Base-by-base conservation (phyloP, 441 rosid species). In the Eutrema salsugineum region DNA sequence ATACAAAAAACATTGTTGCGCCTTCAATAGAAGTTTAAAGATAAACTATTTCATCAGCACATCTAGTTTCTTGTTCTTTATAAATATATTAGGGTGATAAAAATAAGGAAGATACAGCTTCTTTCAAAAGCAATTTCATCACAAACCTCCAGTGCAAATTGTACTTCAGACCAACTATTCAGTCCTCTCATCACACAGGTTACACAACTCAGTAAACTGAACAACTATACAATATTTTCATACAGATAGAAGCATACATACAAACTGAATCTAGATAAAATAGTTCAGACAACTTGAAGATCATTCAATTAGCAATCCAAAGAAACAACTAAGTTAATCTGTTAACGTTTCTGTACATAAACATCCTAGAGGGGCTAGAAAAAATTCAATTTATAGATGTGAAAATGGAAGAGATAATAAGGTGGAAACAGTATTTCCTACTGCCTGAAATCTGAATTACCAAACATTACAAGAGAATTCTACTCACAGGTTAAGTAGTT, bases 401-500 rank as follows among this genome's bases (percentile, higher is more conserved):
- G 59, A 67, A 53, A 58, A 59, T 47, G 9, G 39, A 65, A 63
- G 44, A 71, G 51, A 27, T 32, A 68, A 12, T 30, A 42, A 11
- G 53, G 57, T 44, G 53, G 27, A 16, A 42, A 49, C 54, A 72
- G 40, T 56, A 73, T 10, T 27, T 30, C 39, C 33, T 54, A 50
- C 46, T 56, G 48, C 32, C 20, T 11, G 9, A 68, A 39, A 16
- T 49, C 36, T 7, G 33, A n/a, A 60, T 48, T 42, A 75, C 65
- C 44, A 74, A 78, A 55, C 51, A 62, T 39, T 14, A 68, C 33
- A 80, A 59, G 32, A 77, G 24, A 70, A 66, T 28, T 63, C 32
- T 71, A 83, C 94, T 91, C 74, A 96, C 99, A 96, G 96, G 76
- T 90, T 91, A 70, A 96, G 98, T 38, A 96, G 87, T 79, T 93